Evolutionary conservation across 2,329 filamentous ascomycete species (phyloP), one percentile per base, ranked within the genome.

Genomic region (Dactylellina drechsleri): DNA sequence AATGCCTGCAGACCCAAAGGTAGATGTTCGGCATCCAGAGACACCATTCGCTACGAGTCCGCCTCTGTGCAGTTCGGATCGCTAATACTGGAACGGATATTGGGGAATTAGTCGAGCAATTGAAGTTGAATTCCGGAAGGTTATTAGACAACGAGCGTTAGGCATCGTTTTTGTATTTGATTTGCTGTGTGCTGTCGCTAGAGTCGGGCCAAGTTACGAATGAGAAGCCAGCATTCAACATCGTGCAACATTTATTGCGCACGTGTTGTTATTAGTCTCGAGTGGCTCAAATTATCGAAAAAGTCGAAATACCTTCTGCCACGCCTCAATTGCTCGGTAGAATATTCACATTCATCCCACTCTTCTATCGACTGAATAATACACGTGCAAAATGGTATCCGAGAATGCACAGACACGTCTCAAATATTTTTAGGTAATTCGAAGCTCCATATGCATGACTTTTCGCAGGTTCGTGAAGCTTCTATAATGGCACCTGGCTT

Each of bases 221-320:
- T 74, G 59, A 18, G 62, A 74, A 20, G 50, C 20, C 57, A 58
- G 53, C 31, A 61, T 64, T 67, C 26, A 40, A 67, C 70, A 74
- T 74, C 70, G 70, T 74, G 70, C 58, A 64, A 67, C 62, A 50
- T 57, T 54, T 16, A 45, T 36, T 36, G 31, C 31, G 31, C 13
- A n/a, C 52, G 40, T 54, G 52, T 54, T 66, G 59, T 54, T 49
- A 49, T 23, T 23, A 23, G 23, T 23, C 23, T 23, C 23, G 23
- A 23, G 23, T 23, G 23, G 20, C 47, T 36, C 28, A 13, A n/a
- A 16, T n/a, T 47, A 12, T 47, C 43, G 13, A 47, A 47, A 36
- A 36, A 10, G 31, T 36, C 10, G 6, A 36, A 36, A 36, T 36
- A 36, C 2, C 10, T 10, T 7, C 16, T 47, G 43, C 13, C 43